Evolutionary conservation across 2,329 filamentous ascomycete genomes (phyloP).

Genomic region (Samsoniella hepiali): DNA sequence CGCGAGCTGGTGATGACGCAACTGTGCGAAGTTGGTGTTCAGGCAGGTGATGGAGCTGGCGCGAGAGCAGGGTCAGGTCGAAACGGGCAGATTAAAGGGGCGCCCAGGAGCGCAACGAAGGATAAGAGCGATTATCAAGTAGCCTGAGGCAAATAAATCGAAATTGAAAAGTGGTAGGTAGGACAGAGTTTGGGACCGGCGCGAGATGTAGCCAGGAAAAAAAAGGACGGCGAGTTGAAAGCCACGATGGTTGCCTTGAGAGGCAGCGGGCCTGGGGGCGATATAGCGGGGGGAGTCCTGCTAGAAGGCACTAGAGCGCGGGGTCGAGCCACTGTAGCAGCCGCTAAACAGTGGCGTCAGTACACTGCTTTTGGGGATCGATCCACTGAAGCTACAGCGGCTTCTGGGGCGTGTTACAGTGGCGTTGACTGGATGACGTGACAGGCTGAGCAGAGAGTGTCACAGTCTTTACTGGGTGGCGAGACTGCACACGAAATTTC

Average conservation of each 20-base stretch:
- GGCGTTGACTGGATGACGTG: too few species aligned
- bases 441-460: too few species aligned
- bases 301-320: not conserved
- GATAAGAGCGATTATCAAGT: not conserved
- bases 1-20: conserved; percentile 2
- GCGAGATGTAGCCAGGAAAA: not conserved
- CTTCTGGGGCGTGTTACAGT: not conserved
- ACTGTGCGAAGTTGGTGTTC: not conserved
- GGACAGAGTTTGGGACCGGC: not conserved
- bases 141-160: not conserved
- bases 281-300: not conserved
- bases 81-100: not conserved
- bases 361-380: too few species aligned
- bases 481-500: too few species aligned
- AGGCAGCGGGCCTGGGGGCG: not conserved
- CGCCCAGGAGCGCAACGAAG: not conserved
- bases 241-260: conserved; percentile 1
- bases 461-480: too few species aligned
- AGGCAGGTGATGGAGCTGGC: not conserved
- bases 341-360: not conserved
- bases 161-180: not conserved
- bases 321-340: not conserved
- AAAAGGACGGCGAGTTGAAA: not conserved
- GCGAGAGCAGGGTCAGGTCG: not conserved
- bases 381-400: not conserved